phyloP scores from a whole-genome alignment of 371 early-diverging fungal genomes.

The Smittium mucronatum region DNA sequence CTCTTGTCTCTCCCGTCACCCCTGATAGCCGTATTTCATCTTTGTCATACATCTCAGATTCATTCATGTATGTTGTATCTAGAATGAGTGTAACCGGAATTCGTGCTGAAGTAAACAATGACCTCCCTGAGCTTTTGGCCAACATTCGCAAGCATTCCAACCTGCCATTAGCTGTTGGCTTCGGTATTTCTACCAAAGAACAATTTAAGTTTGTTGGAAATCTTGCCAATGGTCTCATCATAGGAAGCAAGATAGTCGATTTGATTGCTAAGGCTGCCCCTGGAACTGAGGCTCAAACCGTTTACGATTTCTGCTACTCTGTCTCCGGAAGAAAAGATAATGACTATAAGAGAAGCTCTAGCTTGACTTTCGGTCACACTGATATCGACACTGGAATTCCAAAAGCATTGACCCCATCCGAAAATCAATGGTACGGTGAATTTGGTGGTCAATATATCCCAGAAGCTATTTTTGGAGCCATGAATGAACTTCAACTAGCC shows the following conservation, averaged over 20 bases:
- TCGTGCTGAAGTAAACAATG: slow-evolving; percentile 41
- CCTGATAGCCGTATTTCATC: slow-evolving; percentile 66
- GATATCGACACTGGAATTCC: slow-evolving; percentile 15
- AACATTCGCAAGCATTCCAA: slow-evolving; percentile 64
- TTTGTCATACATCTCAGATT: slow-evolving; percentile 66
- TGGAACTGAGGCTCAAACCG: slow-evolving; percentile 37
- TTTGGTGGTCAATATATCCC: slow-evolving; percentile 96
- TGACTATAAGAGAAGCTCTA: slow-evolving; percentile 22
- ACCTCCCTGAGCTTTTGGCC: slow-evolving; percentile 54
- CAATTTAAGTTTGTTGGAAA: slow-evolving; percentile 73
- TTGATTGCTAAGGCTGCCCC: slow-evolving; percentile 47
- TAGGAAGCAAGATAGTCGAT: slow-evolving; percentile 82
- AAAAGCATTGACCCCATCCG: slow-evolving; percentile 21
- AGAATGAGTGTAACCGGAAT: slow-evolving; percentile 90
- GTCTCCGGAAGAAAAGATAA: slow-evolving; percentile 42
- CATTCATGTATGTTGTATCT: slow-evolving; percentile 90
- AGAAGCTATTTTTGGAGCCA: slow-evolving; percentile 84
- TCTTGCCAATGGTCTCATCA: slow-evolving; percentile 89
- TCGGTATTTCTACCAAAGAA: slow-evolving; percentile 81
- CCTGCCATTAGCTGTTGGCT: slow-evolving; percentile 88
- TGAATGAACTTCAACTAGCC: slow-evolving; percentile 74
- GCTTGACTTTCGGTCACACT: slow-evolving; percentile 31
- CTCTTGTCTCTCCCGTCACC: slow-evolving; percentile 88
- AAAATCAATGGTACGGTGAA: slow-evolving; percentile 70
- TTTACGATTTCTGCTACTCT: slow-evolving; percentile 45